These are phyloP conservation scores for Areca catechu DNA, from an alignment of 176 grass and related monocot species.

Conservation along the genomic window DNA sequence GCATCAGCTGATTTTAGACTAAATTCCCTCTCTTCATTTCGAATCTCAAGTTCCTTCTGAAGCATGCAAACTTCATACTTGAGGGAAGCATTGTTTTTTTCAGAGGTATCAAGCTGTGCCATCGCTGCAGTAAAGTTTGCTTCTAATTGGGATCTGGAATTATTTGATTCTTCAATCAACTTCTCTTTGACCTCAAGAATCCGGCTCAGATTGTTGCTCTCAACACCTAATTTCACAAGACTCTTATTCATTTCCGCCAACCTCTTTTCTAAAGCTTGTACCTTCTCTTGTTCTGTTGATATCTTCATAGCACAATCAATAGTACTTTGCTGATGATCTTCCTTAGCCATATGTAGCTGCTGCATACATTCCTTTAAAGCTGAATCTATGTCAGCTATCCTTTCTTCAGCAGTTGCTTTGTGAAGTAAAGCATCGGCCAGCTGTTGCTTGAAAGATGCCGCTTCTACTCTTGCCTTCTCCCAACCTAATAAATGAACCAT, in stretches of 20 bases:
- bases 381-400: conserved; percentile 44
- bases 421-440: conserved; percentile 46
- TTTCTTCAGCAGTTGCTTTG: conserved; percentile 52
- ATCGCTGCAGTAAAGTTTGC: conserved; percentile 37
- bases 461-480: conserved; percentile 83
- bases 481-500: conserved; percentile 44
- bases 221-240: conserved; percentile 44
- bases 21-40: conserved; percentile 76
- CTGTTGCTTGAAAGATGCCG: conserved; percentile 56
- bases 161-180: conserved; percentile 42
- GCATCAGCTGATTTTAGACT: conserved; percentile 77
- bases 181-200: conserved; percentile 52
- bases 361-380: conserved; percentile 66
- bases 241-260: conserved; percentile 50
- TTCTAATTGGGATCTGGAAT: conserved; percentile 47
- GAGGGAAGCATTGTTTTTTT: conserved; percentile 72
- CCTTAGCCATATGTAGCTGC: conserved; percentile 36
- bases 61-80: conserved; percentile 89
- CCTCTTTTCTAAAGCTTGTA: conserved; percentile 43
- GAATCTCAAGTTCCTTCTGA: conserved; percentile 94
- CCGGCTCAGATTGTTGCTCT: conserved; percentile 58
- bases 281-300: conserved; percentile 65
- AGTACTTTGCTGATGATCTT: conserved; percentile 56
- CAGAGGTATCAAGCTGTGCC: conserved; percentile 37
- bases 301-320: conserved; percentile 49